A percentile compares a stretch with the other conserved stretches of the same genome.
Evolutionary conservation across 768 basidiomycete genomes (phyloP).

Genomic region (Cubamyces lactineus): DNA sequence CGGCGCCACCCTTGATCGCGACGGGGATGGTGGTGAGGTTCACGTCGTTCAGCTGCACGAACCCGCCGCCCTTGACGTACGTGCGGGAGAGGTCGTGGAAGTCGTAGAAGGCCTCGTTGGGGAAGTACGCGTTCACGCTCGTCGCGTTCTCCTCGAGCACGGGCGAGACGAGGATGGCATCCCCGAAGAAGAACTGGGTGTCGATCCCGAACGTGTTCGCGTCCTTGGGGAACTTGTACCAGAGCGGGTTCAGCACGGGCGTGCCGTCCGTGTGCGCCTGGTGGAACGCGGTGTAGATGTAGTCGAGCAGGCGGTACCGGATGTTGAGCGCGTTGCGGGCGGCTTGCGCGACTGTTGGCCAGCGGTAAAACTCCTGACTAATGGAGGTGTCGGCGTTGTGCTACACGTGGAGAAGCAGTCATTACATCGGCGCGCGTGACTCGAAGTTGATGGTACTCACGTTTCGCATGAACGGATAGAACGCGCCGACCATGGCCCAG

Average conservation of each 20-base stretch:
- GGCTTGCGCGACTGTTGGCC: slow-evolving; percentile 58
- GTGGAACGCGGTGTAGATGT: slow-evolving; percentile 74
- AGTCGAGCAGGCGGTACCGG: slow-evolving; percentile 70
- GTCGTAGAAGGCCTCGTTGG: slow-evolving; percentile 68
- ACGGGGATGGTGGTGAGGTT: slow-evolving; percentile 62
- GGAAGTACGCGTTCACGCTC: slow-evolving; percentile 63
- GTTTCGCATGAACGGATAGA: slow-evolving; percentile 81
- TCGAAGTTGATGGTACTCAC: slow-evolving; percentile 41
- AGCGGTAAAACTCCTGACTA: slow-evolving; percentile 71
- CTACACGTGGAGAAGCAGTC: slow-evolving; percentile 32
- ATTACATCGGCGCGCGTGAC: background rate
- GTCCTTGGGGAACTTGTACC: slow-evolving; percentile 71
- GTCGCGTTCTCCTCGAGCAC: slow-evolving; percentile 64
- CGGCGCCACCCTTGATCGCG: slow-evolving; percentile 59
- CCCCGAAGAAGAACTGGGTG: slow-evolving; percentile 70
- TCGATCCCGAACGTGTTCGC: slow-evolving; percentile 59
- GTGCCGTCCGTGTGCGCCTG: slow-evolving; percentile 59
- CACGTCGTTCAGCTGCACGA: slow-evolving; percentile 48
- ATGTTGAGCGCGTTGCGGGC: slow-evolving; percentile 64
- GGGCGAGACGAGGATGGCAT: slow-evolving; percentile 68
- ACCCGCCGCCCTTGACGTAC: slow-evolving; percentile 47
- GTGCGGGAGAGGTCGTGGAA: slow-evolving; percentile 54
- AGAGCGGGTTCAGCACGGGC: slow-evolving; percentile 65
- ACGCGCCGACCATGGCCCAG: slow-evolving; percentile 79
- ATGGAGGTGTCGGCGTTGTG: slow-evolving; percentile 57